Base-by-base conservation (phyloP, 345 rosid genomes). In the Dovyalis caffra region DNA sequence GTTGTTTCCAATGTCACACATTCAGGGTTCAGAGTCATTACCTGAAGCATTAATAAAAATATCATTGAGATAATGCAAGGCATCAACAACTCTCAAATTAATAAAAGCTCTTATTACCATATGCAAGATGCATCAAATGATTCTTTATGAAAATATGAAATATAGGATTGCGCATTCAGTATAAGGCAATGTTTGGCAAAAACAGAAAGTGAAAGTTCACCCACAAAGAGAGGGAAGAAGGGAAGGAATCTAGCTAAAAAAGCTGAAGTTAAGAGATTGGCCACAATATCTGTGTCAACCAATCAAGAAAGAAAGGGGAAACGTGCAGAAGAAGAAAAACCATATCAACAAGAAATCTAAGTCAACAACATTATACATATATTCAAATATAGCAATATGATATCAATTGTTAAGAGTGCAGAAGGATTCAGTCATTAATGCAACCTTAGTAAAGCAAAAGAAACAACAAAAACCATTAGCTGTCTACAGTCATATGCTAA, bases 21-120 rank as follows among this genome's bases (percentile, higher is more conserved):
- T 83, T 96, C 97, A 0, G 99, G 98, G 70, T 92, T 96, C 3
- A 91, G 88, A 0, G 99, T 93, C 99, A 96, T 96, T 18, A 96
- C 97, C 97, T 91, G 66, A n/a, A 69, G 23, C 73, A 80, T 35
- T 26, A 40, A 68, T 26, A 29, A 53, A 47, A 71, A 38, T 32
- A 65, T 2, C 45, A 31, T 33, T 33, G 20, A 68, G 34, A 47
- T 35, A 35, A 38, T 23, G 21, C 16, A 73, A 51, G 37, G 26
- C 18, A 68, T 34, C 34, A 43, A 14, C 3, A 51, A 63, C 18
- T 23, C 32, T n/a, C 35, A 69, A 68, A 6, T 45, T 18, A 40
- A 56, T n/a, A 1, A 4, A 77, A 18, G 31, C 20, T 29, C 47
- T 38, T 8, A 65, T 18, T 34, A 25, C 25, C 71, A 57, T 20